Conservation (phyloP, 352 stramenopile species). For the Phytopythium boreale region DNA sequence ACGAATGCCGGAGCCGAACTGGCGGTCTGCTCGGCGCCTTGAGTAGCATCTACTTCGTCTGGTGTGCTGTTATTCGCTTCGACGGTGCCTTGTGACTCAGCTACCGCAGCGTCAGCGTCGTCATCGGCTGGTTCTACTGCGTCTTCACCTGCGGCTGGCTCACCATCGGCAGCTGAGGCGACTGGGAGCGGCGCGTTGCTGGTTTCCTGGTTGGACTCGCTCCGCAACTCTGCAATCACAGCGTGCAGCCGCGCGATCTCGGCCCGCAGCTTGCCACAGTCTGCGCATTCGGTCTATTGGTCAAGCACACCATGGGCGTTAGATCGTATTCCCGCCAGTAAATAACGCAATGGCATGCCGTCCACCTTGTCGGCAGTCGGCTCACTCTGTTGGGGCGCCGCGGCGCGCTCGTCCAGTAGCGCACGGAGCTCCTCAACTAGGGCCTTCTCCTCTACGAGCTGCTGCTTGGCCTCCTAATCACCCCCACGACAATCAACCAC, state of each 20-base stretch:
- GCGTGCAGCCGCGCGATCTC: background rate
- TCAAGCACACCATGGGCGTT: background rate
- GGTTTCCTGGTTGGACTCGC: slow-evolving; percentile 6
- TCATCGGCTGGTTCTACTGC: background rate
- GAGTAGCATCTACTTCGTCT: background rate
- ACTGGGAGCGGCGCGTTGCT: too few relatives aligned
- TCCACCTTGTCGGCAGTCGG: background rate
- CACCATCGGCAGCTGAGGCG: background rate
- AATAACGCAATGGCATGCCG: background rate
- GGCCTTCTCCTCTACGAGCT: background rate
- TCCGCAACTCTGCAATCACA: background rate
- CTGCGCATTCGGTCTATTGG: background rate
- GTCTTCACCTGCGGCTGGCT: background rate
- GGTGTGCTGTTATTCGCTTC: background rate
- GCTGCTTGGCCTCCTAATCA: background rate
- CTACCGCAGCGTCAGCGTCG: background rate
- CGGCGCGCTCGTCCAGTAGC: background rate
- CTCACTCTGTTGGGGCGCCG: background rate
- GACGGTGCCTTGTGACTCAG: background rate
- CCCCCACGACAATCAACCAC: background rate
- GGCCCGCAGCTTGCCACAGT: background rate
- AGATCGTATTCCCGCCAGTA: background rate
- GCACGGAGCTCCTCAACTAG: background rate
- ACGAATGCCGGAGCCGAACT: background rate
- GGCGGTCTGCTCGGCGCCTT: background rate